Conservation (phyloP, 176 grass and related monocot species). For the Musa troglodytarum region DNA sequence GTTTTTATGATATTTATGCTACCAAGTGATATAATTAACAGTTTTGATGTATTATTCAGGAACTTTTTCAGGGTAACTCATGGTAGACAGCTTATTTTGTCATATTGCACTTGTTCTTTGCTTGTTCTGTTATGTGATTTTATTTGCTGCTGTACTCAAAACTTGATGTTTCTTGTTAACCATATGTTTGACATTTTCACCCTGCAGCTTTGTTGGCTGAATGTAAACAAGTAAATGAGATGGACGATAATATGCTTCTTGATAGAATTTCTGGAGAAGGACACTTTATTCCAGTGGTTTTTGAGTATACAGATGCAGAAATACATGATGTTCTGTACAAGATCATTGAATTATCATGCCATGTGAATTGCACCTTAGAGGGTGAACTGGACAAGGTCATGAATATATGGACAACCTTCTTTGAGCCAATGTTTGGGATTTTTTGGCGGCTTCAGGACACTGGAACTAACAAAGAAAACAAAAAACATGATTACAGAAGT, state of each 20-base stretch:
- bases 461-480: conserved; percentile 2
- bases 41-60: no score
- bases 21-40: no score
- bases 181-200: background rate
- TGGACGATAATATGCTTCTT: background rate
- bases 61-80: no score
- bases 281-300: background rate
- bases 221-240: conserved; percentile 14
- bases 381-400: conserved; percentile 3
- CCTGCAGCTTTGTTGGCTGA: conserved; percentile 17
- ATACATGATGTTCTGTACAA: conserved; percentile 12
- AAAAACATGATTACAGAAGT: background rate
- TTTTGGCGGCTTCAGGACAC: conserved; percentile 21
- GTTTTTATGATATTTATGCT: no score
- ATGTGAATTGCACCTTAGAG: background rate
- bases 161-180: background rate
- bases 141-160: background rate
- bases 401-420: conserved; percentile 12
- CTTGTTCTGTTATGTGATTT: background rate
- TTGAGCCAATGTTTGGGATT: conserved; percentile 11
- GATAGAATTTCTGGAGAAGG: background rate
- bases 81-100: no score
- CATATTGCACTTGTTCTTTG: background rate
- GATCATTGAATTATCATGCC: conserved; percentile 10
- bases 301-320: conserved; percentile 12